phyloP scores from a whole-genome alignment of 495 filamentous ascomycete genomes.

The Hyphodiscus hymeniophilus region DNA sequence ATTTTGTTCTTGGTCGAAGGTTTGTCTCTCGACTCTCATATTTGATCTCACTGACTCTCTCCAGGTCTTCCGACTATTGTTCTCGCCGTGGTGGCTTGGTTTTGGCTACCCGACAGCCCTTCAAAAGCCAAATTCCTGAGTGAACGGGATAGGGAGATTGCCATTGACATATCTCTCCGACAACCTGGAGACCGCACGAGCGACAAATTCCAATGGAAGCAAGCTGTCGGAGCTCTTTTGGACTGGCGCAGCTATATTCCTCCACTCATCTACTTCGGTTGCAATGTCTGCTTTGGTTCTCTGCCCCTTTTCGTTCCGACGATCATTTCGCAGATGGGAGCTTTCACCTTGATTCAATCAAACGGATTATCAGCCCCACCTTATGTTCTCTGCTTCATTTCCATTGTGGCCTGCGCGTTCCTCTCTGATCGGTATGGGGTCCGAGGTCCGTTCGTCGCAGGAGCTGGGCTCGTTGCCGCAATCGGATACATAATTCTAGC shows the following conservation, averaged over 20 bases:
- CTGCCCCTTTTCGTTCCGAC: constrained; percentile 77
- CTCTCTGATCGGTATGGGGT: constrained; percentile 1
- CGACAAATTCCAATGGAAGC: constrained; percentile 7
- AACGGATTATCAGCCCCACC: constrained; percentile 76
- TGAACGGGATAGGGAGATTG: constrained; percentile 61
- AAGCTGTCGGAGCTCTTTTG: constrained; percentile 7
- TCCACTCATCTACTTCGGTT: constrained; percentile 38
- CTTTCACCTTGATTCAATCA: constrained; percentile 59
- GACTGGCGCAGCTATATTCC: constrained; percentile 5
- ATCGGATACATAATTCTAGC: constrained; percentile 68
- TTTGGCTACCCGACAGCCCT: constrained; percentile 63
- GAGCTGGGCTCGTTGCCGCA: constrained; percentile 35
- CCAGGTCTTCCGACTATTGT: constrained; percentile 56
- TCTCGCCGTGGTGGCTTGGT: constrained; percentile 56
- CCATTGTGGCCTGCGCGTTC: constrained; percentile 1
- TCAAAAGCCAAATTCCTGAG: constrained; percentile 61
- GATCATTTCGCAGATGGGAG: constrained; percentile 62
- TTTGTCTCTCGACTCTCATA: neutral
- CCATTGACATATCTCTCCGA: constrained; percentile 49
- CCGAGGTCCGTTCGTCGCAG: constrained; percentile 5
- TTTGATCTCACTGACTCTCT: neutral
- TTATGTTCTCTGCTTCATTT: constrained; percentile 65
- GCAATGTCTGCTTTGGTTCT: constrained; percentile 62
- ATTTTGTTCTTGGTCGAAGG: constrained; percentile 75
- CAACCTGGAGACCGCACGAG: constrained; percentile 27